Evolutionary conservation across 306 rosid genomes (phyloP).

Genomic region (Lotus japonicus): DNA sequence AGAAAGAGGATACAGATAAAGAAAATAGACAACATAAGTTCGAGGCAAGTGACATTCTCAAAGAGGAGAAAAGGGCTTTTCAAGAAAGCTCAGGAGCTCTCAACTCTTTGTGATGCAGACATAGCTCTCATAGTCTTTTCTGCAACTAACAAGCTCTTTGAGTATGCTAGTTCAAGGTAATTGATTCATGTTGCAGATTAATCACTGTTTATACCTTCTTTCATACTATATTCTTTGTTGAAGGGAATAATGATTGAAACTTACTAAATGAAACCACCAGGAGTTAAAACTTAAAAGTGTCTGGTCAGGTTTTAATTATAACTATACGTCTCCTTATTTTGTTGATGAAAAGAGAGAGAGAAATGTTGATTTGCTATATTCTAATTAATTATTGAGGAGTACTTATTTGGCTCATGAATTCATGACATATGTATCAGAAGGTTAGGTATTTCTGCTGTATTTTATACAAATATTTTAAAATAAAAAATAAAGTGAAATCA

Average conservation of each 20-base stretch:
- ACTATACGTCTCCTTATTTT: too few relatives aligned
- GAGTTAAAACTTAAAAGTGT: background rate
- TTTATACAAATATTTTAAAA: too few relatives aligned
- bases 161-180: conserved; percentile 46
- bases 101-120: conserved; percentile 58
- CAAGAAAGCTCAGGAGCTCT: conserved; percentile 48
- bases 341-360: too few relatives aligned
- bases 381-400: too few relatives aligned
- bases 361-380: too few relatives aligned
- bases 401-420: too few relatives aligned
- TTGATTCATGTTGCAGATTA: background rate
- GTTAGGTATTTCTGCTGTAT: too few relatives aligned
- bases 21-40: conserved; percentile 42
- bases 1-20: conserved; percentile 45
- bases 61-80: conserved; percentile 52
- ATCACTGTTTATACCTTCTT: background rate
- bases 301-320: too few relatives aligned
- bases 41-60: conserved; percentile 54
- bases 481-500: too few relatives aligned
- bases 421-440: too few relatives aligned
- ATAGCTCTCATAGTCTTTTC: conserved; percentile 48
- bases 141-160: conserved; percentile 39
- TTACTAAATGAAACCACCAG: background rate
- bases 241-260: background rate
- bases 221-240: background rate